These are phyloP conservation scores for Fusarium aywerte DNA, from an alignment of 2,329 filamentous ascomycete genomes.

Conservation along the genomic window DNA sequence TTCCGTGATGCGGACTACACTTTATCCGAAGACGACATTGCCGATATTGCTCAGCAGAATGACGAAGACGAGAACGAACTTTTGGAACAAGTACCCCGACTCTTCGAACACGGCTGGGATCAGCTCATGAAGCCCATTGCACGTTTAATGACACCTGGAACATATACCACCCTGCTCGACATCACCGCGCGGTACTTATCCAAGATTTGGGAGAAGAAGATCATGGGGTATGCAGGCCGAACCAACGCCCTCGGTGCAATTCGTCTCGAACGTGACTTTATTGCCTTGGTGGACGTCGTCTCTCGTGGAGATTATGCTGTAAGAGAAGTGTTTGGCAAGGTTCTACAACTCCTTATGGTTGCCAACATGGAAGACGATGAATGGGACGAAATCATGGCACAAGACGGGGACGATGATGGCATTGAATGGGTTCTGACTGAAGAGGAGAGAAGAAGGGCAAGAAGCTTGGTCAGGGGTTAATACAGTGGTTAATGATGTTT, in stretches of 20 bases:
- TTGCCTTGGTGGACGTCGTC: conserved; percentile 75
- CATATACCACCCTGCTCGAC: conserved; percentile 80
- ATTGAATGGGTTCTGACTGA: conserved; percentile 77
- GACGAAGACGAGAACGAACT: conserved; percentile 65
- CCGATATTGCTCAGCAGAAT: conserved; percentile 64
- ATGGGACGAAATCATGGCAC: conserved; percentile 78
- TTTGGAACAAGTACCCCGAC: conserved; percentile 76
- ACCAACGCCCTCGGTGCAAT: conserved; percentile 85
- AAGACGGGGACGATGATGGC: conserved; percentile 65
- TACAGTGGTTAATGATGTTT: conserved; percentile 10
- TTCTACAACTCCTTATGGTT: conserved; percentile 83
- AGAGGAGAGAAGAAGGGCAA: conserved; percentile 79
- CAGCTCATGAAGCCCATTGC: conserved; percentile 85
- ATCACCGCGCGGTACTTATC: conserved; percentile 79
- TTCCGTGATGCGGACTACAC: conserved; percentile 94
- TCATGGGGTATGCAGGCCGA: conserved; percentile 82
- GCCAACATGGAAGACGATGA: conserved; percentile 97
- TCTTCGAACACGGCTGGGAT: conserved; percentile 89
- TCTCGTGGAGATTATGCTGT: conserved; percentile 79
- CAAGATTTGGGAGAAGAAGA: conserved; percentile 84
- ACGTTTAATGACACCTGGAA: conserved; percentile 81
- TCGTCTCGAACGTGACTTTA: conserved; percentile 84
- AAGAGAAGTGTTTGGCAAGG: conserved; percentile 79
- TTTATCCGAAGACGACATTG: conserved; percentile 70
- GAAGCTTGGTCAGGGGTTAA: conserved; percentile 68